These are phyloP conservation scores for Fusarium acutatum DNA, from an alignment of 2,329 filamentous ascomycete species.

Conservation along the genomic window DNA sequence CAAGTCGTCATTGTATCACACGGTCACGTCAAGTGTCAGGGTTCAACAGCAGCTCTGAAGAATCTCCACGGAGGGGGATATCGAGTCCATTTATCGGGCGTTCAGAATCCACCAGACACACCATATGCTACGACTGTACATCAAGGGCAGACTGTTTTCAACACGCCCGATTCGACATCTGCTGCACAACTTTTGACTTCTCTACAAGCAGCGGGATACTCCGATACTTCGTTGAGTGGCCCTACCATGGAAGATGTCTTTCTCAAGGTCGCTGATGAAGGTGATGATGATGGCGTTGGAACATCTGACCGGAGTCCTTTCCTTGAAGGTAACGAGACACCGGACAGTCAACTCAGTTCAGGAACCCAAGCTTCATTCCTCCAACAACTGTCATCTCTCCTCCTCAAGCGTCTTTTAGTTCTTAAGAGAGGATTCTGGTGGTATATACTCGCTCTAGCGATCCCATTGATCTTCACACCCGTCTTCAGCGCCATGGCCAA, in stretches of 20 bases:
- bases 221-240: neutral
- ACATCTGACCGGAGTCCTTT: neutral
- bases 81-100: neutral
- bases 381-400: neutral
- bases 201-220: neutral
- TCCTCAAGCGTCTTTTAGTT: neutral
- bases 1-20: slow-evolving; percentile 49
- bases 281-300: neutral
- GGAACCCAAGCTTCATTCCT: neutral
- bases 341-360: neutral
- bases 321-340: neutral
- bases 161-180: neutral
- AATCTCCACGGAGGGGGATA: slow-evolving; percentile 3
- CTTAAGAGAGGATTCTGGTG: neutral
- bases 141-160: neutral
- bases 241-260: slow-evolving; percentile 20
- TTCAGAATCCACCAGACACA: neutral
- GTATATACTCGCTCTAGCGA: neutral
- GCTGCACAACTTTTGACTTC: neutral
- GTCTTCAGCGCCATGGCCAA: neutral
- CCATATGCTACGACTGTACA: neutral
- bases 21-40: slow-evolving; percentile 1
- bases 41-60: slow-evolving; percentile 7
- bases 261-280: slow-evolving; percentile 6
- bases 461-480: neutral